phyloP scores from a whole-genome alignment of 2,329 filamentous ascomycete genomes.

The Pochonia chlamydosporia region DNA sequence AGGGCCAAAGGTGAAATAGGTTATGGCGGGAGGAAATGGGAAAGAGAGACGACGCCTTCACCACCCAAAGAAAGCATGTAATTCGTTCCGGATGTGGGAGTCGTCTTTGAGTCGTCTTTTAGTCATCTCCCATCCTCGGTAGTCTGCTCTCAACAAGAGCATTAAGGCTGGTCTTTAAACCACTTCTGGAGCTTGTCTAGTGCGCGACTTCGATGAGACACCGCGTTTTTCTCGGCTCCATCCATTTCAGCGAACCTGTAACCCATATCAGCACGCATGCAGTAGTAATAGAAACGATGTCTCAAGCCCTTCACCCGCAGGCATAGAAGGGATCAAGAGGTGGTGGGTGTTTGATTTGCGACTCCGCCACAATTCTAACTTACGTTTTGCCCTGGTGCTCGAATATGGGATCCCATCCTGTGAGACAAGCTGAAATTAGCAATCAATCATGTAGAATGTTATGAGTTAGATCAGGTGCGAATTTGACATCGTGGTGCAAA shows the following conservation, averaged over 20 bases:
- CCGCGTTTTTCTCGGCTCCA: constrained; percentile 77
- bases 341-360: background rate
- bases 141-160: no score
- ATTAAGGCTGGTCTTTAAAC: constrained; percentile 37
- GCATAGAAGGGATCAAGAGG: background rate
- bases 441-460: background rate
- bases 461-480: background rate
- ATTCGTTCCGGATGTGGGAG: no score
- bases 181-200: constrained; percentile 79
- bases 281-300: constrained; percentile 1
- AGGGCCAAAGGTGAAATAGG: no score
- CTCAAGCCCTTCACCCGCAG: background rate
- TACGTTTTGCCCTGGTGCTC: constrained; percentile 85
- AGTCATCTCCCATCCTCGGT: no score
- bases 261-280: background rate
- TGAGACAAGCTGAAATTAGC: background rate
- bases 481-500: constrained; percentile 7
- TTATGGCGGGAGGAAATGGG: no score
- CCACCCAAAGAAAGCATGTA: no score
- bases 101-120: no score
- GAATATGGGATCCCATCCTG: constrained; percentile 95
- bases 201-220: constrained; percentile 88
- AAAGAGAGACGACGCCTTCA: no score
- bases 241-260: constrained; percentile 87
- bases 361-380: constrained; percentile 19